phyloP scores from a whole-genome alignment of 495 filamentous ascomycete species.

The Trichoderma virens region DNA sequence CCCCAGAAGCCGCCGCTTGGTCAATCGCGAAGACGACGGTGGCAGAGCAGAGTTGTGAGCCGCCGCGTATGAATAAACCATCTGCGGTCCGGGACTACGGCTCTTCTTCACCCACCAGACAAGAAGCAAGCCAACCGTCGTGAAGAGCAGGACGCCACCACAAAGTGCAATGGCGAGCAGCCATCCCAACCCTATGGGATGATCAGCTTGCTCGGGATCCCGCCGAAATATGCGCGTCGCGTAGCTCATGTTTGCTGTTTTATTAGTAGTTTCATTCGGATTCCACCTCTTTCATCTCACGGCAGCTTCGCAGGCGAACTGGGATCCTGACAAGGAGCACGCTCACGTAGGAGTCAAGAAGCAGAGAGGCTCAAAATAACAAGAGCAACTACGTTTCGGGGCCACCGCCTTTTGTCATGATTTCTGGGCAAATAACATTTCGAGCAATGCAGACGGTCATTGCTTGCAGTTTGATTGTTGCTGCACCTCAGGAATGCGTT shows the following conservation, averaged over 20 bases:
- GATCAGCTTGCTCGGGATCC: neutral
- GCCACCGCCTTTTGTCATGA: neutral
- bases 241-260: neutral
- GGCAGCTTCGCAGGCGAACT: neutral
- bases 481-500: slow-evolving; percentile 6
- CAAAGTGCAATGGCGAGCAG: slow-evolving; percentile 9
- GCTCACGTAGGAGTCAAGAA: neutral
- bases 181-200: slow-evolving; percentile 7
- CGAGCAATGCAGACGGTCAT: neutral
- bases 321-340: too few species aligned
- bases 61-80: neutral
- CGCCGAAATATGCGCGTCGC: neutral
- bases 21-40: neutral
- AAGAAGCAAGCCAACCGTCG: neutral
- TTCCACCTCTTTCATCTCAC: neutral
- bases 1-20: neutral
- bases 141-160: slow-evolving; percentile 11
- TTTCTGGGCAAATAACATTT: neutral
- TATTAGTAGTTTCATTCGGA: neutral
- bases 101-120: slow-evolving; percentile 9
- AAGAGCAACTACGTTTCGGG: neutral
- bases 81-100: neutral
- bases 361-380: neutral
- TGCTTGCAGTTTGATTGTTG: neutral
- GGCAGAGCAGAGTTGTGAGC: neutral